Conservation (phyloP, 2,329 filamentous ascomycete species). For the Cercospora citrullina region DNA sequence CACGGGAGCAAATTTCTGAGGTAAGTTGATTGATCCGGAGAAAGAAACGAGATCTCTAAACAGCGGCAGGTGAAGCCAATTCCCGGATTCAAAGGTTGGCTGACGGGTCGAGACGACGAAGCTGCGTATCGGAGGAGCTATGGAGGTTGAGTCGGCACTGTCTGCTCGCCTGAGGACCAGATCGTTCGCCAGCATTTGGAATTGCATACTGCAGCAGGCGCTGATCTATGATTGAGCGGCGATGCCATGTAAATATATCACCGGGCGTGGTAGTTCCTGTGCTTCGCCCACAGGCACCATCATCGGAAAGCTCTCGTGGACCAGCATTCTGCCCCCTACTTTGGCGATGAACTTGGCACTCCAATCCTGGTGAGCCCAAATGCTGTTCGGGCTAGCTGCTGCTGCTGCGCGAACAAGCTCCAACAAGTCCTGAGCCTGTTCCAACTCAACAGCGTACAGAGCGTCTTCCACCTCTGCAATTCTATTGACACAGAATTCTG, state of each 20-base stretch:
- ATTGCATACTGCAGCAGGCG: not conserved
- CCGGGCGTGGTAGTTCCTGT: conserved; percentile 32
- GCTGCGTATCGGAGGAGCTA: not conserved
- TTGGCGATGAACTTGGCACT: conserved; percentile 32
- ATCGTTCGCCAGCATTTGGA: not conserved
- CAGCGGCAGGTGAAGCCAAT: not conserved
- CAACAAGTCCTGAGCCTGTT: conserved; percentile 30
- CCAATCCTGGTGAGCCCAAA: conserved; percentile 36
- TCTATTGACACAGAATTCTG: conserved; percentile 24
- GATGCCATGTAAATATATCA: conserved; percentile 31
- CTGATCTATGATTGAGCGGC: not conserved
- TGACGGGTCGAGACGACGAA: not conserved
- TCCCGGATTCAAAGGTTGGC: not conserved
- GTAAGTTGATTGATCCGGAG: not conserved
- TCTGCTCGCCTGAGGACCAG: not conserved
- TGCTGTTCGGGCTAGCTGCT: conserved; percentile 19
- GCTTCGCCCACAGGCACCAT: conserved; percentile 29
- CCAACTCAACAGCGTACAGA: conserved; percentile 21
- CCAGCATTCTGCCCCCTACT: conserved; percentile 35
- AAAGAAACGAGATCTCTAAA: not conserved
- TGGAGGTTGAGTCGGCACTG: not conserved
- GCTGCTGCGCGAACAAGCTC: conserved; percentile 29
- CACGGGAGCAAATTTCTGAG: not conserved
- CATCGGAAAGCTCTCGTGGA: conserved; percentile 38
- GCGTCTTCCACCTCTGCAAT: conserved; percentile 14